Base-by-base conservation (phyloP, 768 basidiomycete genomes). In the Agrocybe praecox region DNA sequence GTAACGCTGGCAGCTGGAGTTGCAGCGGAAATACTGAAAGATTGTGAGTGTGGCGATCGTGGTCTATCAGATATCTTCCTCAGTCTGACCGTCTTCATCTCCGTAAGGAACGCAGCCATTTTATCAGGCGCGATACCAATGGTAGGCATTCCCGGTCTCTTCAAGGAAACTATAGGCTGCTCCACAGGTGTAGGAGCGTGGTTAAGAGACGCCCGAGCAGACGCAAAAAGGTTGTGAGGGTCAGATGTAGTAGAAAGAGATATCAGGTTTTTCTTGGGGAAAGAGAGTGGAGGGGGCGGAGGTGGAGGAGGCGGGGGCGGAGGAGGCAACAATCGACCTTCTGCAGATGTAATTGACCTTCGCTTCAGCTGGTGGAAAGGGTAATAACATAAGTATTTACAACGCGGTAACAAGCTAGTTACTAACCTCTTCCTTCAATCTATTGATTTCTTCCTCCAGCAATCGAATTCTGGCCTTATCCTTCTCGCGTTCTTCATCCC, bases 51-150 rank as follows among this genome's bases (percentile, higher is more conserved):
- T 26, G 42, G 22, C 12, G 46, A 26, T 44, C 58, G 43, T 47
- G 34, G 18, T 48, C 58, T 33, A 42, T 55, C 46, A 24, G 50
- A 50, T 5, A 51, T 60, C 68, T 82, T 90, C 59, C 82, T 80
- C 49, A 93, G 64, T 47, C 86, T 77, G 22, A 85, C 88, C 1
- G 82, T 87, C 76, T 91, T 92, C 79, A 93, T 85, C 68, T 93
- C 91, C 6, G 74, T 85, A 59, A 93, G 70, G 64, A 93, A 93
- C 1, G 87, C 89, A 0, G 87, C 88, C 88, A 93, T 91, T 68
- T 92, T 89, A 58, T 92, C 91, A 2, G 87, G 80, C 0, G 89
- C 80, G 10, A 93, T 77, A n/a, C 87, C 88, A 11, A 92, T 76
- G 0, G 88, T 84, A 0, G 90, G 86, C 55, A 82, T 80, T 7